Evolutionary conservation across 2,329 filamentous ascomycete genomes (phyloP).

Genomic region (Grosmannia huntii): DNA sequence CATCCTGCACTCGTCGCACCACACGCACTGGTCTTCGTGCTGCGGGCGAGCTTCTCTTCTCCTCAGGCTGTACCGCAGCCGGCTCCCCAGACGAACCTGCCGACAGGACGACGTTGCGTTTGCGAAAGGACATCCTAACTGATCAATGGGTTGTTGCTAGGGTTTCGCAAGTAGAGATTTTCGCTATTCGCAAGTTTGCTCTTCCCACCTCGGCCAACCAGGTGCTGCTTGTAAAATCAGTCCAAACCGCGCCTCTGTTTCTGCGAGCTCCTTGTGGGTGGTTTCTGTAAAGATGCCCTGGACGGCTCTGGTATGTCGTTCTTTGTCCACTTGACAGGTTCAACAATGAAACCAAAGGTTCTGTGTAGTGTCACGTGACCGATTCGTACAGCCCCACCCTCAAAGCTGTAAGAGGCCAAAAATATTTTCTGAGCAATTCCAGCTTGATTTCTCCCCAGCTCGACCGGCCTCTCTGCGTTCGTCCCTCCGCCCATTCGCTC

Average conservation of each 20-base stretch:
- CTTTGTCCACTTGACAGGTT: background rate
- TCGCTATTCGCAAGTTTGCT: no score
- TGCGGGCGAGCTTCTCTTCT: background rate
- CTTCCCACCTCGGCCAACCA: background rate
- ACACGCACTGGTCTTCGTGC: background rate
- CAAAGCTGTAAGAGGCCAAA: background rate
- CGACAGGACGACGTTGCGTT: constrained; percentile 40
- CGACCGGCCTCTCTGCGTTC: background rate
- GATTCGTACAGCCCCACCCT: background rate
- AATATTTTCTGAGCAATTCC: background rate
- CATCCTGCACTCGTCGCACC: background rate
- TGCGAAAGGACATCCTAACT: constrained; percentile 41
- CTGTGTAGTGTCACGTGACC: background rate
- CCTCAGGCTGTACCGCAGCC: background rate
- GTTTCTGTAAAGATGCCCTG: no score
- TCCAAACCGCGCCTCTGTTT: no score
- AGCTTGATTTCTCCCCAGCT: background rate
- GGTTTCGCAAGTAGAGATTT: no score
- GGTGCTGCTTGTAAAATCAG: no score
- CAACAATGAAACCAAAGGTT: background rate
- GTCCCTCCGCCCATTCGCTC: no score
- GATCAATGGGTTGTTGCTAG: no score
- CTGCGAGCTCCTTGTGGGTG: no score
- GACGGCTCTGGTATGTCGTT: no score
- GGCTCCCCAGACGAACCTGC: constrained; percentile 14